phyloP scores from a whole-genome alignment of 2,329 filamentous ascomycete genomes.

The Geosmithia putterillii region DNA sequence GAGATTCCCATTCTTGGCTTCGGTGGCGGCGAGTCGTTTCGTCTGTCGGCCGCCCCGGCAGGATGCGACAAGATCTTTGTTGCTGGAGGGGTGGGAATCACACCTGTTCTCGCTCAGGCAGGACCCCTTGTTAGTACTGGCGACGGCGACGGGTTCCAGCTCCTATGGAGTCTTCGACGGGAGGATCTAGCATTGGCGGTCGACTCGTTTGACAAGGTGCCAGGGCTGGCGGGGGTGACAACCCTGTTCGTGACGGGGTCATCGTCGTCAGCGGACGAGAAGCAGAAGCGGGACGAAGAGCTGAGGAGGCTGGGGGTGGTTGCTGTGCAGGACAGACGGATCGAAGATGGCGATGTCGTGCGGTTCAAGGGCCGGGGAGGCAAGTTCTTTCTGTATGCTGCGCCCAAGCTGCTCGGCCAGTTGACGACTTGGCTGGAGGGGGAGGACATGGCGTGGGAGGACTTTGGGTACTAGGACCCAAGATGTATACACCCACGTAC shows the following conservation, averaged over 20 bases:
- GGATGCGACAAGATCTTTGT: slow-evolving; percentile 42
- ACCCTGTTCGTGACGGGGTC: slow-evolving; percentile 53
- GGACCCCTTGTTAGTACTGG: slow-evolving; percentile 13
- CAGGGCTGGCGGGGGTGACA: slow-evolving; percentile 36
- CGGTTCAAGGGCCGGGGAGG: slow-evolving; percentile 21
- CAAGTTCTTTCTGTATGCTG: slow-evolving; percentile 40
- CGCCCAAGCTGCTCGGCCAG: slow-evolving; percentile 23
- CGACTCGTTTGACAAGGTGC: slow-evolving; percentile 42
- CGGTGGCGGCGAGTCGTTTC: slow-evolving; percentile 45
- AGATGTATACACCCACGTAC: neutral
- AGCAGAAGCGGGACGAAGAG: slow-evolving; percentile 18
- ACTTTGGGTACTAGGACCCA: slow-evolving; percentile 41
- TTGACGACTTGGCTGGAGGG: slow-evolving; percentile 40
- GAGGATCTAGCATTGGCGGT: slow-evolving; percentile 51
- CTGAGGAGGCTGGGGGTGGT: slow-evolving; percentile 19
- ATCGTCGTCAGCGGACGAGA: neutral
- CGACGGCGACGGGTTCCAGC: slow-evolving; percentile 23
- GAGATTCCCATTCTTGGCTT: slow-evolving; percentile 62
- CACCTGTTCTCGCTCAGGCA: slow-evolving; percentile 64
- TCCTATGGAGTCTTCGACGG: slow-evolving; percentile 57
- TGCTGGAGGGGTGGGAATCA: slow-evolving; percentile 74
- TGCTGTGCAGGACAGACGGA: slow-evolving; percentile 21
- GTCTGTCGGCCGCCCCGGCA: slow-evolving; percentile 13
- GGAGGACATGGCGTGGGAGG: slow-evolving; percentile 43
- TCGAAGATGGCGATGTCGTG: slow-evolving; percentile 28